Conservation (phyloP, 2,329 filamentous ascomycete genomes). For the Aspergillus latus region DNA sequence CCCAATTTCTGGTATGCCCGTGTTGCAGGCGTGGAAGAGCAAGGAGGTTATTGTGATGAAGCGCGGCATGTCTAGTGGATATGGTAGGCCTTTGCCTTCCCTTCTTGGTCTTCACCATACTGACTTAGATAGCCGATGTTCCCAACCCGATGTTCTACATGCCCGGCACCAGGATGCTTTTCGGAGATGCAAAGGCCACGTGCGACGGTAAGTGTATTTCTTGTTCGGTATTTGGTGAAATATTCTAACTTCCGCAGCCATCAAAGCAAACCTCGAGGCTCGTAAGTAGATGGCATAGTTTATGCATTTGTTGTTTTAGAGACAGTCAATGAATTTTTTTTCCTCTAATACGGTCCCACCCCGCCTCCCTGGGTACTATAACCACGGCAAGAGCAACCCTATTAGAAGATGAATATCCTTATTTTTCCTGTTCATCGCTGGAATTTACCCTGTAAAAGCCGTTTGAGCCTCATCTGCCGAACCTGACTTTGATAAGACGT, state of each 20-base stretch:
- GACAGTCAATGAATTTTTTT: background rate
- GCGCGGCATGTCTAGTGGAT: conserved; percentile 82
- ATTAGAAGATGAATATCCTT: background rate
- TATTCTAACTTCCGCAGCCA: conserved; percentile 33
- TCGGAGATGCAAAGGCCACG: conserved; percentile 82
- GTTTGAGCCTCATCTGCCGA: background rate
- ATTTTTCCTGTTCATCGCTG: background rate
- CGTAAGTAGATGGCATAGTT: conserved; percentile 25
- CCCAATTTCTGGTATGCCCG: conserved; percentile 88
- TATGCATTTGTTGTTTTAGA: background rate
- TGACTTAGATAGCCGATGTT: conserved; percentile 65
- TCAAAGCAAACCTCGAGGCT: conserved; percentile 42
- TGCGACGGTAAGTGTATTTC: conserved; percentile 66
- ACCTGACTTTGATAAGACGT: too few relatives aligned
- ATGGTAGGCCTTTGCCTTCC: conserved; percentile 56
- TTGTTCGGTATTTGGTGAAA: background rate
- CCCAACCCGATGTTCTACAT: conserved; percentile 94
- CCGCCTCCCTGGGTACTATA: too few relatives aligned
- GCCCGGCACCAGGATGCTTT: conserved; percentile 86
- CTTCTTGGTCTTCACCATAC: background rate
- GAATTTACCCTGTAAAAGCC: background rate
- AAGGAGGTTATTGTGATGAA: conserved; percentile 95
- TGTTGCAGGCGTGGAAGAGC: conserved; percentile 89
- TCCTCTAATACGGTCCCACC: background rate
- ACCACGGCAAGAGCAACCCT: background rate